Evolutionary conservation across 2,329 filamentous ascomycete genomes (phyloP).

Genomic region (Metarhizium sp.): DNA sequence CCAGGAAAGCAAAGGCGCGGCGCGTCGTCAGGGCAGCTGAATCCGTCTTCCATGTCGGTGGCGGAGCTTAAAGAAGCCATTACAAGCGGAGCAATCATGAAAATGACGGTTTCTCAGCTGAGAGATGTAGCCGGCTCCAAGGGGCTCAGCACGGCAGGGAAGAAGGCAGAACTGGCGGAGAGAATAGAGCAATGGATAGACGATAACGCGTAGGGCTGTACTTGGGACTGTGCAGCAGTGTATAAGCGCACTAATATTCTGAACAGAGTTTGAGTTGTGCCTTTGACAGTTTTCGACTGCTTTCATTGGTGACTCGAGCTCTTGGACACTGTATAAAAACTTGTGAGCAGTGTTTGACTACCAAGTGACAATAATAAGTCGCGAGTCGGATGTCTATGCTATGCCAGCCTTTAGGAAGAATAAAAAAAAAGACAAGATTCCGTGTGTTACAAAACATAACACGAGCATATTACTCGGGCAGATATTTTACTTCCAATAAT

Average conservation of each 20-base stretch:
- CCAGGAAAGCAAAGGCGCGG: slow-evolving; percentile 37
- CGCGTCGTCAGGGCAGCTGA: slow-evolving; percentile 21
- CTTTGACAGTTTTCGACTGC: neutral
- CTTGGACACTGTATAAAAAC: too few species aligned
- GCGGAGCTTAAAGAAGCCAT: slow-evolving; percentile 36
- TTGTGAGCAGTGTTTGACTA: too few species aligned
- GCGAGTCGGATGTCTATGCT: too few species aligned
- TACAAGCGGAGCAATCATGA: slow-evolving; percentile 36
- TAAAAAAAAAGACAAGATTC: too few species aligned
- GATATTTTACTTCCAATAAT: too few species aligned
- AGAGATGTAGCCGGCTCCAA: slow-evolving; percentile 38
- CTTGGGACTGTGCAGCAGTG: neutral
- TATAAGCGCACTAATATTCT: neutral
- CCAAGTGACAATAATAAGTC: too few species aligned
- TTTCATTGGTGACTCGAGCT: neutral
- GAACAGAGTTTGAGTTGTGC: neutral
- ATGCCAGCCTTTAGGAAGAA: too few species aligned
- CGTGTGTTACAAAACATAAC: too few species aligned
- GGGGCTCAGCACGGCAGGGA: slow-evolving; percentile 38
- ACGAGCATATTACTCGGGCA: too few species aligned
- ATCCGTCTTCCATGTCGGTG: slow-evolving; percentile 28
- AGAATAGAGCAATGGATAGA: slow-evolving; percentile 49
- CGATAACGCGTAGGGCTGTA: slow-evolving; percentile 20
- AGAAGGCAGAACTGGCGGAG: slow-evolving; percentile 46
- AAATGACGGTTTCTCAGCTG: slow-evolving; percentile 45